Evolutionary conservation across 169 alveolate species (phyloP).

Genomic region (Plasmodium relictum): DNA sequence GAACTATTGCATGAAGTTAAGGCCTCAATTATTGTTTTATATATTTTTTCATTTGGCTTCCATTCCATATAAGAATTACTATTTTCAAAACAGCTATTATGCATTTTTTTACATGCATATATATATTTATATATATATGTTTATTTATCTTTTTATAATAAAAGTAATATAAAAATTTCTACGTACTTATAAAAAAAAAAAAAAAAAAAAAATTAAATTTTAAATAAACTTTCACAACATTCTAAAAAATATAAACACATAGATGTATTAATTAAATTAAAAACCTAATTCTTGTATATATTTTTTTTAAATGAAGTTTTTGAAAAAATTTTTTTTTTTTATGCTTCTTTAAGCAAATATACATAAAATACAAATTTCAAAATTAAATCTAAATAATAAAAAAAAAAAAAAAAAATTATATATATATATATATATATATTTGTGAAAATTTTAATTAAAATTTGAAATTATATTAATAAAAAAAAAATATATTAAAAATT

Average conservation of each 20-base stretch:
- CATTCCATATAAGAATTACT: constrained; percentile 66
- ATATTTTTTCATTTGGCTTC: constrained; percentile 74
- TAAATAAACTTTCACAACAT: constrained; percentile 33
- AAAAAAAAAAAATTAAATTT: constrained; percentile 3
- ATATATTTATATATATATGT: constrained; percentile 10
- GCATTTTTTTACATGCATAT: constrained; percentile 66
- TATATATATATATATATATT: constrained; percentile 5
- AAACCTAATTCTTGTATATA: constrained; percentile 18
- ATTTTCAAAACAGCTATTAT: constrained; percentile 54
- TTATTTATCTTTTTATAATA: not conserved
- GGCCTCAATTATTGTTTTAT: constrained; percentile 48
- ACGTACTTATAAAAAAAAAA: not conserved
- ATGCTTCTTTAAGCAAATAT: not conserved
- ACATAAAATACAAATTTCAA: constrained; percentile 43
- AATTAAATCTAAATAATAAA: constrained; percentile 11
- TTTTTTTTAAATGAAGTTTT: too few species aligned
- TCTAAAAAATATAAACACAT: constrained; percentile 27
- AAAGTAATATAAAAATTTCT: not conserved
- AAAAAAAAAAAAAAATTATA: not conserved
- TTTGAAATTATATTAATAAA: constrained; percentile 22
- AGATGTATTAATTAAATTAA: constrained; percentile 43
- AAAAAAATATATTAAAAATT: constrained; percentile 20
- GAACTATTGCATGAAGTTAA: constrained; percentile 56
- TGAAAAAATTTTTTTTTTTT: too few species aligned
- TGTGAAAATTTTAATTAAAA: constrained; percentile 55